These are phyloP conservation scores for Sarocladiaceae sp. DNA, from an alignment of 2,329 filamentous ascomycete species.

Conservation along the genomic window DNA sequence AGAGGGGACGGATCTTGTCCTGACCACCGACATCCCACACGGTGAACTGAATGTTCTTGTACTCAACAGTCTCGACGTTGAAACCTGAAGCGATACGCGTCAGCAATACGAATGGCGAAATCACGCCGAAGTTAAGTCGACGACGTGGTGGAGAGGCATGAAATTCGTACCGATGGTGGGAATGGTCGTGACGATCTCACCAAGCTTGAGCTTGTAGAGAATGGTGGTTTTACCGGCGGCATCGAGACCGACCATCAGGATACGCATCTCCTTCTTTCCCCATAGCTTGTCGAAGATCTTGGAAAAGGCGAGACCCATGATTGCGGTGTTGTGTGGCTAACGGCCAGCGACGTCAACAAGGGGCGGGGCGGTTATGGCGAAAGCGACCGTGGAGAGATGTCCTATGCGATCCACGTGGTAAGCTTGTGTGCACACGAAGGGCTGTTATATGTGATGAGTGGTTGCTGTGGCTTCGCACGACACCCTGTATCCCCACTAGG, in stretches of 20 bases:
- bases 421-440: neutral
- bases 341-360: conserved; percentile 14
- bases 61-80: conserved; percentile 99
- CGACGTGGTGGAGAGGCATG: conserved; percentile 8
- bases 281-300: conserved; percentile 94
- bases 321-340: conserved; percentile 46
- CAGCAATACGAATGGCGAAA: conserved; percentile 1
- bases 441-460: conserved; percentile 6
- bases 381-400: conserved; percentile 14
- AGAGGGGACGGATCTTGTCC: conserved; percentile 99
- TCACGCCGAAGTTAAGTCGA: conserved; percentile 1
- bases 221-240: conserved; percentile 99
- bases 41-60: conserved; percentile 99
- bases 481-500: no score
- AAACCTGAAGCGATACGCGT: conserved; percentile 56
- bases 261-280: conserved; percentile 99
- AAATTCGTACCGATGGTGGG: conserved; percentile 79
- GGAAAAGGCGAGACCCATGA: conserved; percentile 97
- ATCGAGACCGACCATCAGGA: conserved; percentile 99
- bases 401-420: neutral
- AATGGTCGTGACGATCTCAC: conserved; percentile 98
- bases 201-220: conserved; percentile 99
- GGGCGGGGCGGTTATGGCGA: conserved; percentile 8
- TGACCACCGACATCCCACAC: conserved; percentile 99
- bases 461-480: neutral